Conservation (phyloP, 2,329 filamentous ascomycete species). For the Cryphonectria parasitica region DNA sequence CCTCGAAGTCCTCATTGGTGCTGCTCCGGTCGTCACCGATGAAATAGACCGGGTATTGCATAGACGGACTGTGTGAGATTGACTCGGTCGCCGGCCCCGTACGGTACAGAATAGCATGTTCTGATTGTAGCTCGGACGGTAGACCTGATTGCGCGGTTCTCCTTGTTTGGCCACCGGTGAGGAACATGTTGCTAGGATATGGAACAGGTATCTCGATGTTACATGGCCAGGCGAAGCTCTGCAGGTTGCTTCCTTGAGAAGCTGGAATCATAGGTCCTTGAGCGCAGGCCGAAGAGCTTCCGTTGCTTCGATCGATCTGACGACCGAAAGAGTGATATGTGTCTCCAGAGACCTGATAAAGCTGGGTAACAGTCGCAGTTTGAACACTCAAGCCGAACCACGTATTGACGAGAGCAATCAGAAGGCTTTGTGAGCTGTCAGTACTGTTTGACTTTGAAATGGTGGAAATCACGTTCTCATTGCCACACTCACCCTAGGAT, state of each 20-base stretch:
- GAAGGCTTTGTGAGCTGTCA: neutral
- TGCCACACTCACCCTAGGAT: neutral
- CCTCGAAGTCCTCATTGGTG: neutral
- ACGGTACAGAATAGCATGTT: neutral
- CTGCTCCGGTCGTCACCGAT: slow-evolving; percentile 3
- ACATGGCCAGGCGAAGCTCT: neutral
- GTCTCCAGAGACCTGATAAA: neutral
- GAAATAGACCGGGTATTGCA: neutral
- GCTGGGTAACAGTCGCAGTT: slow-evolving; percentile 3
- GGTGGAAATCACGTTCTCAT: too few relatives aligned
- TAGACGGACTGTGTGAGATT: neutral
- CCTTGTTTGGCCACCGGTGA: neutral
- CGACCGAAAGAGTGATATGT: slow-evolving; percentile 6
- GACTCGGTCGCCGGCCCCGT: neutral
- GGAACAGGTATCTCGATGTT: neutral
- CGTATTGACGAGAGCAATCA: slow-evolving; percentile 1
- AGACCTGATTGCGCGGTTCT: neutral
- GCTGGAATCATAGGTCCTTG: neutral
- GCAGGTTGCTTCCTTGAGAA: neutral
- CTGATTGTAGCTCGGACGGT: neutral
- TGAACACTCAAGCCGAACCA: slow-evolving; percentile 14
- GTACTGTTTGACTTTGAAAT: neutral
- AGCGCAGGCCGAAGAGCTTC: neutral
- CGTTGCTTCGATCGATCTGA: neutral
- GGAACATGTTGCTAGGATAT: neutral